Percentiles rank a stretch among this genome's conserved stretches.
These are phyloP conservation scores for Pythium periplocum DNA, from an alignment of 352 stramenopile species.

Conservation along the genomic window DNA sequence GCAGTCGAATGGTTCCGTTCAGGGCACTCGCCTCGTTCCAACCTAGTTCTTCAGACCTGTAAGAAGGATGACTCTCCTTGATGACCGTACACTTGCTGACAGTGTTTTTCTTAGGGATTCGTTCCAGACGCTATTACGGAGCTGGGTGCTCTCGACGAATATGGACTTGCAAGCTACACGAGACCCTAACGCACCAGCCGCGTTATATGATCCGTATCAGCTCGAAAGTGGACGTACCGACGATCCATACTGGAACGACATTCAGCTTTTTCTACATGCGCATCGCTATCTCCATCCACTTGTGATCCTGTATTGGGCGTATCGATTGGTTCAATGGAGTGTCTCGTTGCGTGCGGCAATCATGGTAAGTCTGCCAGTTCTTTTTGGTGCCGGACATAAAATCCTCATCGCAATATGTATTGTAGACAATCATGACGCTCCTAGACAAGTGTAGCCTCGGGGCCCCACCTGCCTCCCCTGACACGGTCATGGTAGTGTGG, in stretches of 20 bases:
- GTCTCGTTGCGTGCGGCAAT: slow-evolving; percentile 51
- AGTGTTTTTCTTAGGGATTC: background rate
- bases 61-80: background rate
- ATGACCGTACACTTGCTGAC: background rate
- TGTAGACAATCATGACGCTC: slow-evolving; percentile 62
- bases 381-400: no score
- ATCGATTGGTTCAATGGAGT: slow-evolving; percentile 62
- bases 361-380: slow-evolving; percentile 24
- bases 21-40: background rate
- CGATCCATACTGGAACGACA: slow-evolving; percentile 77
- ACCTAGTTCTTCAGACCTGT: background rate
- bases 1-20: background rate
- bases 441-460: slow-evolving; percentile 55
- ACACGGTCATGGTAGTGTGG: slow-evolving; percentile 54
- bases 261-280: slow-evolving; percentile 56
- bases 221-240: slow-evolving; percentile 64
- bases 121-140: background rate
- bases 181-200: no score
- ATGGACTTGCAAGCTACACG: background rate
- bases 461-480: slow-evolving; percentile 31
- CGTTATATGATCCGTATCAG: slow-evolving; percentile 53
- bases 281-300: slow-evolving; percentile 62
- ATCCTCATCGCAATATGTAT: no score
- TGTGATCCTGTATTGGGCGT: slow-evolving; percentile 60
- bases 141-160: slow-evolving; percentile 8